These are phyloP conservation scores for Septoria petroselini DNA, from an alignment of 2,329 filamentous ascomycete species.

Conservation along the genomic window DNA sequence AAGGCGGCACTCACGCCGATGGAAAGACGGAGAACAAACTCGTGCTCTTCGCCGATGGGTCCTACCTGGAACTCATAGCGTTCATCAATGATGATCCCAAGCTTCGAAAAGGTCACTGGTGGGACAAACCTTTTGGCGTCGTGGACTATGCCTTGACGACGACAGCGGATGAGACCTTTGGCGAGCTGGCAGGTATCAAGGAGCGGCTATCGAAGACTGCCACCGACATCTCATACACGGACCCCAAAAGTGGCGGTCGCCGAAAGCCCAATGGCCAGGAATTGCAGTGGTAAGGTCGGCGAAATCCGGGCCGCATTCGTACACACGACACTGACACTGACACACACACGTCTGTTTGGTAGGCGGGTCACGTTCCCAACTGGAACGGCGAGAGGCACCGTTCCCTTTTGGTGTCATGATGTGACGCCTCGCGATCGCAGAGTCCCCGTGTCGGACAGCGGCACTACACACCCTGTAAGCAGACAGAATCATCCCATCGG, in stretches of 20 bases:
- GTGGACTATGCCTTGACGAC: slow-evolving; percentile 61
- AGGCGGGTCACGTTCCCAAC: slow-evolving; percentile 51
- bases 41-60: slow-evolving; percentile 60
- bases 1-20: slow-evolving; percentile 62
- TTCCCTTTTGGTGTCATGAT: slow-evolving; percentile 67
- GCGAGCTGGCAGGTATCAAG: slow-evolving; percentile 26
- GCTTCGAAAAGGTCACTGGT: slow-evolving; percentile 53
- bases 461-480: slow-evolving; percentile 51
- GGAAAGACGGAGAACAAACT: slow-evolving; percentile 61
- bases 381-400: slow-evolving; percentile 46
- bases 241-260: slow-evolving; percentile 54
- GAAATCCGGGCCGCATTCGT: neutral
- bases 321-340: neutral
- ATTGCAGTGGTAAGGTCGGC: slow-evolving; percentile 51
- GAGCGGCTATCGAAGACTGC: slow-evolving; percentile 23
- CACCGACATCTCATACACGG: slow-evolving; percentile 46
- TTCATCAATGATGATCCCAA: slow-evolving; percentile 52
- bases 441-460: slow-evolving; percentile 48
- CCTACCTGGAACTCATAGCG: slow-evolving; percentile 65
- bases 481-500: too few species aligned
- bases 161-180: slow-evolving; percentile 14
- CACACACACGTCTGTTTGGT: neutral
- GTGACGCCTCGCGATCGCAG: slow-evolving; percentile 55
- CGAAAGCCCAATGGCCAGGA: slow-evolving; percentile 54
- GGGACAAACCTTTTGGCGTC: slow-evolving; percentile 52